Conservation (phyloP, 164 flowering plant genomes). For the Pachysandra terminalis region DNA sequence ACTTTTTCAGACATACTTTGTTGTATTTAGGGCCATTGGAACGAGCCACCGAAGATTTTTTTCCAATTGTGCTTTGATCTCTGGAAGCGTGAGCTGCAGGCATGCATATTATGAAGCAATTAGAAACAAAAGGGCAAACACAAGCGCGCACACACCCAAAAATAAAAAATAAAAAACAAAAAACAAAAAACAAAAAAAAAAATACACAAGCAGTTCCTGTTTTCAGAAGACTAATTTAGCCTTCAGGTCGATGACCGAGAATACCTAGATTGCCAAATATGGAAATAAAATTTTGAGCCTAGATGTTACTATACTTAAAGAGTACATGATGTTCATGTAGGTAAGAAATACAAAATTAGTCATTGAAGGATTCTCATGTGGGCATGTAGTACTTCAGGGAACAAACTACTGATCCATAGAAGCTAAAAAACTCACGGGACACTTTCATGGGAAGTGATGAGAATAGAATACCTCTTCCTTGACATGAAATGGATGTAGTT, state of each 20-base stretch:
- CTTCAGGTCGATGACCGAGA: not conserved
- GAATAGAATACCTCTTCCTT: conserved; percentile 43
- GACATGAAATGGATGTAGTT: conserved; percentile 29
- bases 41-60: conserved; percentile 74
- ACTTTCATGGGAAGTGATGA: not conserved
- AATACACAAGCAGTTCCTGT: too few species aligned
- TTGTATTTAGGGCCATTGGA: conserved; percentile 68
- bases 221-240: not conserved
- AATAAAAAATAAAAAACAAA: too few species aligned
- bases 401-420: not conserved
- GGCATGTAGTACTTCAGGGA: conserved; percentile 1
- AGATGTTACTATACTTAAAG: not conserved
- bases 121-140: not conserved
- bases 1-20: conserved; percentile 41
- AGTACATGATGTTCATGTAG: not conserved
- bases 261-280: not conserved
- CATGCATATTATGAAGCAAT: not conserved
- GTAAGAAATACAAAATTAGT: not conserved
- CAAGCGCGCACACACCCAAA: too few species aligned
- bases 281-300: not conserved
- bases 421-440: not conserved
- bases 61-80: conserved; percentile 75
- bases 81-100: conserved; percentile 50
- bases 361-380: not conserved
- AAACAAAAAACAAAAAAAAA: too few species aligned